Percentiles rank a stretch among this genome's conserved stretches.
Conservation (phyloP, 805 yeast genomes). For the Kluyveromyces aestuarii region DNA sequence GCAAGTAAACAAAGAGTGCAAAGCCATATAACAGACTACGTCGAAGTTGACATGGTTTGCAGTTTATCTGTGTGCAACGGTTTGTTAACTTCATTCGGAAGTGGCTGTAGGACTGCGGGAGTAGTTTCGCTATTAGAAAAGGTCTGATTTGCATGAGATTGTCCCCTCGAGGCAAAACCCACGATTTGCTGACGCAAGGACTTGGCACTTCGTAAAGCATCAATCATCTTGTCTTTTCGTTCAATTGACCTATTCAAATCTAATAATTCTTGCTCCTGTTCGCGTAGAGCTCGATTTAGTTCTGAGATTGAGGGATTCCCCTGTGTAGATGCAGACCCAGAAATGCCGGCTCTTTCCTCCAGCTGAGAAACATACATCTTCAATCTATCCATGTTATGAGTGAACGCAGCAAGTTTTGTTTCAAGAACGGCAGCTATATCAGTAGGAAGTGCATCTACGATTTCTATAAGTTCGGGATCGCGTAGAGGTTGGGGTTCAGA, state of each 20-base stretch:
- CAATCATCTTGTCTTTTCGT: constrained; percentile 73
- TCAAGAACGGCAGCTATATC: constrained; percentile 29
- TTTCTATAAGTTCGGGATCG: constrained; percentile 48
- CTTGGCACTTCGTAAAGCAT: constrained; percentile 58
- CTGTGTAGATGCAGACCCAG: constrained; percentile 10
- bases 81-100: background rate
- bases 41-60: background rate
- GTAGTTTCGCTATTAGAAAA: background rate
- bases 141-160: background rate
- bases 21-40: too few species aligned
- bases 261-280: constrained; percentile 58
- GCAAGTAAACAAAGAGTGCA: too few species aligned
- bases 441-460: constrained; percentile 49
- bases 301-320: background rate
- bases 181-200: constrained; percentile 38
- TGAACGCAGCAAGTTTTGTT: constrained; percentile 19
- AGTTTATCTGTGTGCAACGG: background rate
- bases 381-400: constrained; percentile 27
- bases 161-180: background rate
- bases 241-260: constrained; percentile 53
- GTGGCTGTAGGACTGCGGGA: background rate
- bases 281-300: constrained; percentile 31
- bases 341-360: constrained; percentile 10
- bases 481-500: constrained; percentile 43
- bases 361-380: constrained; percentile 13